These are phyloP conservation scores for Hibiscus mutabilis DNA, from an alignment of 345 rosid species.

Conservation along the genomic window DNA sequence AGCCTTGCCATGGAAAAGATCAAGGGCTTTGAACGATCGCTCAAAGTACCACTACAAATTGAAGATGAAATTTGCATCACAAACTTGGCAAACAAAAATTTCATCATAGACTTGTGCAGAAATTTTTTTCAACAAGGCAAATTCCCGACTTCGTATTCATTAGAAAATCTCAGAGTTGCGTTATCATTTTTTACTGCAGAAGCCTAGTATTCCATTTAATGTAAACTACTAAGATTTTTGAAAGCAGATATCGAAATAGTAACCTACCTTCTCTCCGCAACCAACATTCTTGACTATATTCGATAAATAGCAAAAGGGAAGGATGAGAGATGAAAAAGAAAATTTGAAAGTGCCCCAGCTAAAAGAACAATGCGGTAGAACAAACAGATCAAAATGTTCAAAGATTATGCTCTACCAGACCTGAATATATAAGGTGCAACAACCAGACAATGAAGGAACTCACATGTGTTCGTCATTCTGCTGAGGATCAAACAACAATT, in stretches of 20 bases:
- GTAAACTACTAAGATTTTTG: not conserved
- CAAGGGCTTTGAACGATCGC: conserved; percentile 71
- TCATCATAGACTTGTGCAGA: not conserved
- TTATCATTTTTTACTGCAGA: not conserved
- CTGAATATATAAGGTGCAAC: not conserved
- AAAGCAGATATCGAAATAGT: not conserved
- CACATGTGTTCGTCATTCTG: conserved; percentile 75
- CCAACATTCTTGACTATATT: not conserved
- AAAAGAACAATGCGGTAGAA: not conserved
- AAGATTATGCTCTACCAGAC: not conserved
- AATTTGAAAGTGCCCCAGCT: not conserved
- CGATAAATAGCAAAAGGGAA: not conserved
- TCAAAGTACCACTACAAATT: conserved; percentile 60
- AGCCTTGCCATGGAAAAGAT: conserved; percentile 98
- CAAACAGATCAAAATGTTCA: not conserved
- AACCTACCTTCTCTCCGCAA: not conserved
- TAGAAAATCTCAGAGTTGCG: not conserved
- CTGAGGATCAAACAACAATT: conserved; percentile 63
- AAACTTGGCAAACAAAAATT: not conserved
- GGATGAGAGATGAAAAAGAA: not conserved
- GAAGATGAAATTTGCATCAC: conserved; percentile 1
- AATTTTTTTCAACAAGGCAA: not conserved
- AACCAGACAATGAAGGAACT: conserved; percentile 26
- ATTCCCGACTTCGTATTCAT: not conserved
- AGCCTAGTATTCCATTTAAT: not conserved